Evolutionary conservation across 352 stramenopile species (phyloP).

Genomic region (Pythium aquatile): DNA sequence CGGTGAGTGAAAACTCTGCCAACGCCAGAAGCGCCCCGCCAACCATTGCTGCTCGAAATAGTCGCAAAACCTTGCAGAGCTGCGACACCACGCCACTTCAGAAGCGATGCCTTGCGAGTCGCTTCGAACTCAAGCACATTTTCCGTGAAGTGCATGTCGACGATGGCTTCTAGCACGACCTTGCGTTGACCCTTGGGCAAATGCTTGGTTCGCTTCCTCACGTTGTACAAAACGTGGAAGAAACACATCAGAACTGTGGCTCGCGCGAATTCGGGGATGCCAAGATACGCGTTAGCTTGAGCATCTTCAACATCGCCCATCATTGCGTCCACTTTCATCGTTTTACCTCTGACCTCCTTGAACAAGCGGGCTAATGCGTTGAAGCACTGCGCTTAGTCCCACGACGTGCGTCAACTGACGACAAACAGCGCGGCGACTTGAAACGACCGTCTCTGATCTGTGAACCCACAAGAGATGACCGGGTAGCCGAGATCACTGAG

Average conservation of each 20-base stretch:
- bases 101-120: not conserved
- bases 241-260: slow-evolving; percentile 4
- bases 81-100: not conserved
- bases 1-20: slow-evolving; percentile 6
- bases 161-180: not conserved
- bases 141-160: slow-evolving; percentile 10
- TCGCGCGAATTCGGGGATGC: not conserved
- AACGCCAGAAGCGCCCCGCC: not conserved
- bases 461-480: slow-evolving; percentile 2
- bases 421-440: slow-evolving; percentile 5
- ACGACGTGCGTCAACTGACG: not conserved
- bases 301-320: slow-evolving; percentile 6
- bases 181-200: not conserved
- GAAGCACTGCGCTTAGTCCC: slow-evolving; percentile 1
- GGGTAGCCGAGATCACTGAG: not conserved
- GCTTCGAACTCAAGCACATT: not conserved
- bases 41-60: slow-evolving; percentile 9
- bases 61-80: not conserved
- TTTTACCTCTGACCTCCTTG: not conserved
- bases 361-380: not conserved
- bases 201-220: not conserved
- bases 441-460: not conserved
- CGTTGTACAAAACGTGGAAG: slow-evolving; percentile 13
- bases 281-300: not conserved
- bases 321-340: not conserved